Evolutionary conservation across 2,329 filamentous ascomycete species (phyloP).

Genomic region (Diplodia sapinea): DNA sequence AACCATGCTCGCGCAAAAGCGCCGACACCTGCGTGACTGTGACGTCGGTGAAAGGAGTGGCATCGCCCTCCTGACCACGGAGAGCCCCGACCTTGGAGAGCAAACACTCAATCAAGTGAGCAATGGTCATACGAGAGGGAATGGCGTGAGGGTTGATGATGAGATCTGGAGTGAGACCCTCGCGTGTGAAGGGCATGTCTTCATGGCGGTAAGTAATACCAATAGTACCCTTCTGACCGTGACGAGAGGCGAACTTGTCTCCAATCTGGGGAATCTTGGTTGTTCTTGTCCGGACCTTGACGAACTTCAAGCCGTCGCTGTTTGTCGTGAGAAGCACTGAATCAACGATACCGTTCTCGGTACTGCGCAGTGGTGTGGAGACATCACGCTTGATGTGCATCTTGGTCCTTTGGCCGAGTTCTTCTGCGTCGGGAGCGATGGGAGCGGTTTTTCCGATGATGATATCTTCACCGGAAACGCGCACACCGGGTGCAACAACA

Average conservation of each 20-base stretch:
- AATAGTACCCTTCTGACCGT: constrained; percentile 99
- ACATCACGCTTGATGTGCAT: constrained; percentile 93
- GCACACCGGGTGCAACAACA: constrained; percentile 89
- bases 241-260: constrained; percentile 98
- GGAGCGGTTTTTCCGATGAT: constrained; percentile 99
- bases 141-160: constrained; percentile 99
- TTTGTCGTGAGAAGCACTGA: constrained; percentile 93
- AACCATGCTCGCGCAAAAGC: constrained; percentile 85
- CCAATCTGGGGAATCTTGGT: constrained; percentile 99
- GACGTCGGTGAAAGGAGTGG: constrained; percentile 96
- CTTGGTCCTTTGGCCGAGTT: constrained; percentile 89
- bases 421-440: constrained; percentile 88
- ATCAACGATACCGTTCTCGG: constrained; percentile 96
- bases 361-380: constrained; percentile 91
- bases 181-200: constrained; percentile 96
- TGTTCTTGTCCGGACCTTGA: constrained; percentile 95
- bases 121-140: constrained; percentile 99
- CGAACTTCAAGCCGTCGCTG: constrained; percentile 89
- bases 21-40: constrained; percentile 93
- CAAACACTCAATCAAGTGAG: constrained; percentile 98
- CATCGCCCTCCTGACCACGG: constrained; percentile 93
- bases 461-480: constrained; percentile 96
- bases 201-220: constrained; percentile 98
- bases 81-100: constrained; percentile 94
- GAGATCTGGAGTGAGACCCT: constrained; percentile 90